Evolutionary conservation across 345 rosid species (phyloP).

Genomic region (Melastoma malabathricum): DNA sequence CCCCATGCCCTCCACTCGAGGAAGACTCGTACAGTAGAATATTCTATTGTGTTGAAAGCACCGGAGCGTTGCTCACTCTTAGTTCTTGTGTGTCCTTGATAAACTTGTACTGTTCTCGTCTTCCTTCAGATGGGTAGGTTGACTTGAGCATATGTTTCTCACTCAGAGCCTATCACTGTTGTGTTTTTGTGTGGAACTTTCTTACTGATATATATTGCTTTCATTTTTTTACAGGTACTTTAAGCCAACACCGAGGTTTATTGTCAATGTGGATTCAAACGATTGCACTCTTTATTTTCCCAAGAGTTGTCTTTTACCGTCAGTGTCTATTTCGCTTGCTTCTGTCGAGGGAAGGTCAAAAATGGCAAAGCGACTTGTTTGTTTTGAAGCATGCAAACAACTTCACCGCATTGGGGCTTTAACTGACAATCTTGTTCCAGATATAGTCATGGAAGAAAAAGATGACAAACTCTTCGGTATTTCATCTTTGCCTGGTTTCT

Average conservation of each 20-base stretch:
- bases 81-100: conserved; percentile 53
- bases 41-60: conserved; percentile 35
- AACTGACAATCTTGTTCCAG: conserved; percentile 75
- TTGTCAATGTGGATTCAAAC: conserved; percentile 25
- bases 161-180: neutral
- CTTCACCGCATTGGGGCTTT: conserved; percentile 60
- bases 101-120: conserved; percentile 71
- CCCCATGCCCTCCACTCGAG: conserved; percentile 41
- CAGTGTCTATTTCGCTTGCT: conserved; percentile 22
- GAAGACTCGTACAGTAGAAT: conserved; percentile 20
- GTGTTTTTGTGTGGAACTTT: neutral
- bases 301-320: conserved; percentile 46
- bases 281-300: conserved; percentile 51
- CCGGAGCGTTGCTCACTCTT: conserved; percentile 57
- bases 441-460: conserved; percentile 45
- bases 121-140: conserved; percentile 80
- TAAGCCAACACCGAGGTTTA: conserved; percentile 56
- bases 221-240: conserved; percentile 39
- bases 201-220: conserved; percentile 3
- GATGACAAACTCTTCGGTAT: conserved; percentile 26
- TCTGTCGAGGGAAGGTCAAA: conserved; percentile 22
- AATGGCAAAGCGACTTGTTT: conserved; percentile 46
- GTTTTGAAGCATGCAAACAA: conserved; percentile 75
- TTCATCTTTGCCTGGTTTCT: conserved; percentile 3
- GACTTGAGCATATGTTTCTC: neutral